Percentiles rank a stretch among this genome's conserved stretches.
Conservation (phyloP, 768 basidiomycete species). For the Sutorius australiensis region DNA sequence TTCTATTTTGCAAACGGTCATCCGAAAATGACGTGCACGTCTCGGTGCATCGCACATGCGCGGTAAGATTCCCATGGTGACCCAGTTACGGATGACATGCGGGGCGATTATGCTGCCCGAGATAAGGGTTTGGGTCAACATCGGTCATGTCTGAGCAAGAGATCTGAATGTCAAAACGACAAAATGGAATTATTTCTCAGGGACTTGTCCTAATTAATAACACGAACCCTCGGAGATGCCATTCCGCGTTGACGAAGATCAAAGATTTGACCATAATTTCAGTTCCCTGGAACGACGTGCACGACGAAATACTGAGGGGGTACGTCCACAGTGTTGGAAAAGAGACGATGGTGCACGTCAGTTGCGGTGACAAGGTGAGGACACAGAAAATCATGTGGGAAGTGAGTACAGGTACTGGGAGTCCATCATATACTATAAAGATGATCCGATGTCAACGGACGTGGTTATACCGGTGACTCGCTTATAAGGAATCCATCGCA, state of each 20-base stretch:
- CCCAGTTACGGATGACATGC: neutral
- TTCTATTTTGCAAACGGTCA: neutral
- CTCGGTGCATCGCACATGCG: neutral
- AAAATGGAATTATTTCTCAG: neutral
- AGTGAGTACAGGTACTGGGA: neutral
- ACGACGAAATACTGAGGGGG: neutral
- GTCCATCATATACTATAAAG: neutral
- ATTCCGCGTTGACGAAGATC: neutral
- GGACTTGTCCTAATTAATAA: too few relatives aligned
- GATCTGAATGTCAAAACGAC: neutral
- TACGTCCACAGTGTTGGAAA: neutral
- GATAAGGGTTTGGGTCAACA: neutral
- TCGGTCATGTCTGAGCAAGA: neutral
- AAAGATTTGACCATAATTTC: neutral
- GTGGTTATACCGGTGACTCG: neutral
- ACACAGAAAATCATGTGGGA: too few relatives aligned
- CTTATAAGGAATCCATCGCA: neutral
- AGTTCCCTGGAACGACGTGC: neutral
- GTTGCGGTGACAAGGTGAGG: too few relatives aligned
- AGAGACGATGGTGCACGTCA: neutral
- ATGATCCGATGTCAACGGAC: neutral
- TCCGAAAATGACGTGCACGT: neutral
- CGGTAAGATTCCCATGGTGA: neutral
- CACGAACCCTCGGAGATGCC: neutral
- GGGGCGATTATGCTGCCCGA: neutral